phyloP scores from a whole-genome alignment of 331 rosid species.

The Saraca asoca region DNA sequence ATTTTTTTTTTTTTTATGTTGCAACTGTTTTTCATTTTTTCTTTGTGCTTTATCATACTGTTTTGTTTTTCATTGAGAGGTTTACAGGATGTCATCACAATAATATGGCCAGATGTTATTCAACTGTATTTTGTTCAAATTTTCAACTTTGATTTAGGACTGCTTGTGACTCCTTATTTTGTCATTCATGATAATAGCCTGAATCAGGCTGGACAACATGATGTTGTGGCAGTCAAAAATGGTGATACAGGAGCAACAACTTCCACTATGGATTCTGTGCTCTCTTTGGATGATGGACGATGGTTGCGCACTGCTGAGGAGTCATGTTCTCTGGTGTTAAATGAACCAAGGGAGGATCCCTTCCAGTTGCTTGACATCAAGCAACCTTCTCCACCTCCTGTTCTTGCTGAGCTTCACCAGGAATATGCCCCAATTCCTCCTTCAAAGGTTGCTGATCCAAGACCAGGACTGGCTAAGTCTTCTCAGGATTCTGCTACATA shows the following conservation, averaged over 20 bases:
- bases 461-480: constrained; percentile 83
- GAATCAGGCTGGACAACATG: constrained; percentile 67
- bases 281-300: constrained; percentile 82
- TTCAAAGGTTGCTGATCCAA: constrained; percentile 97
- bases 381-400: constrained; percentile 93
- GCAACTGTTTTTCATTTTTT: background rate
- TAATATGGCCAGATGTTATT: constrained; percentile 24
- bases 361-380: constrained; percentile 58
- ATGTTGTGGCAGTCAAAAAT: constrained; percentile 66
- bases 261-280: constrained; percentile 83
- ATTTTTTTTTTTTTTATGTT: constrained; percentile 12
- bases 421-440: constrained; percentile 64
- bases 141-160: constrained; percentile 30
- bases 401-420: constrained; percentile 79
- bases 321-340: constrained; percentile 47
- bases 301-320: constrained; percentile 64
- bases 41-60: background rate
- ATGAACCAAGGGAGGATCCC: constrained; percentile 63
- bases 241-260: constrained; percentile 47
- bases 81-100: background rate
- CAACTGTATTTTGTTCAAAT: constrained; percentile 23
- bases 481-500: constrained; percentile 61
- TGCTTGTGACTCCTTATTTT: constrained; percentile 35
- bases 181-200: constrained; percentile 51
- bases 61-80: constrained; percentile 22